A percentile compares a stretch with the other conserved stretches of the same genome.
These are phyloP conservation scores for Diaporthe australafricana DNA, from an alignment of 2,329 filamentous ascomycete species.

Conservation along the genomic window DNA sequence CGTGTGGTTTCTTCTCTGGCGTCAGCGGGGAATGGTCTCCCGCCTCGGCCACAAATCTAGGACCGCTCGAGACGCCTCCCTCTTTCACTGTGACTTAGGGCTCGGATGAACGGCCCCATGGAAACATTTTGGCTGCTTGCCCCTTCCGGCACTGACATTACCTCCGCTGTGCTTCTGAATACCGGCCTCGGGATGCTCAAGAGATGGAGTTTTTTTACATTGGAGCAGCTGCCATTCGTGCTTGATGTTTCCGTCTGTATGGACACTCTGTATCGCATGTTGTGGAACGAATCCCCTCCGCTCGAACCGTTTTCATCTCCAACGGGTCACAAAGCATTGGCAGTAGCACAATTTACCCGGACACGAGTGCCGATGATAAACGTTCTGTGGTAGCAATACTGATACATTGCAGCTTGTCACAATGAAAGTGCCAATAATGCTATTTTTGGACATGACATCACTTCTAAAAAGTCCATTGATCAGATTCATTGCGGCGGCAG, in stretches of 20 bases:
- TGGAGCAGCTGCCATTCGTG: too few relatives aligned
- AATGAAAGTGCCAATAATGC: background rate
- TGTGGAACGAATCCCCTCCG: background rate
- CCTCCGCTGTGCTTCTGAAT: too few relatives aligned
- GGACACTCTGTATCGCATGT: background rate
- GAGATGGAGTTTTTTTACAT: background rate
- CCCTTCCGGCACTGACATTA: background rate
- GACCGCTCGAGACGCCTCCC: background rate
- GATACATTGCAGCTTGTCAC: slow-evolving; percentile 19
- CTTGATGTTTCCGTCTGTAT: too few relatives aligned
- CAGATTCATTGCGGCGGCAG: background rate
- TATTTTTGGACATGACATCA: slow-evolving; percentile 24
- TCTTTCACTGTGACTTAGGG: background rate
- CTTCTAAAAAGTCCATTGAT: background rate
- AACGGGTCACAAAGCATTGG: background rate
- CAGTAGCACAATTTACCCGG: slow-evolving; percentile 10
- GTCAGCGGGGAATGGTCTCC: background rate
- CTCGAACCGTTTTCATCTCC: background rate
- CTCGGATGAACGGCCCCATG: background rate
- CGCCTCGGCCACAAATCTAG: slow-evolving; percentile 22
- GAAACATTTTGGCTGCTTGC: background rate
- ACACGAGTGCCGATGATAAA: background rate
- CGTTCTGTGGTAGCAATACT: background rate
- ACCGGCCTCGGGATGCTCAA: background rate
- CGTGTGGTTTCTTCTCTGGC: background rate